These are phyloP conservation scores for Scenedesmus sp. DNA, from an alignment of 163 green algal species.

Conservation along the genomic window DNA sequence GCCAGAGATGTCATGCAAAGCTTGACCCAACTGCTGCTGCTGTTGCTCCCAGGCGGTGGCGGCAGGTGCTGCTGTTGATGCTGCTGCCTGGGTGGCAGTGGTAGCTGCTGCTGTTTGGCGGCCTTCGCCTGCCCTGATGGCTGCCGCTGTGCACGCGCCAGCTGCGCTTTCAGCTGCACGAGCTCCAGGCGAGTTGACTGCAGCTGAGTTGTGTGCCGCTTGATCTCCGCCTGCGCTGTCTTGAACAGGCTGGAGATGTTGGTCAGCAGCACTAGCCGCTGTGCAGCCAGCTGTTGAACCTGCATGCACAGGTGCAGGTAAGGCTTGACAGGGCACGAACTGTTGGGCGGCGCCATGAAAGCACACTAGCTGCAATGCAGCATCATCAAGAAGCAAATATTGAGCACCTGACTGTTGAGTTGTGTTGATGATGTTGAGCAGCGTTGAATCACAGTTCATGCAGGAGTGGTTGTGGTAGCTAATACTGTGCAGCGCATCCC, in stretches of 20 bases:
- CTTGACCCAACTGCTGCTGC: background rate
- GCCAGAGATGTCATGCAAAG: background rate
- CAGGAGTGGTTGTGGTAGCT: background rate
- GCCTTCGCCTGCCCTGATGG: background rate
- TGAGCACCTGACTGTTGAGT: no score
- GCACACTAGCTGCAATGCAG: background rate
- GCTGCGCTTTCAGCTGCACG: background rate
- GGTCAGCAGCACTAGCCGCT: conserved; percentile 51
- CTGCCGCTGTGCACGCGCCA: background rate
- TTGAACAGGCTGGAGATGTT: conserved; percentile 54
- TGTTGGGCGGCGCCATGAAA: background rate
- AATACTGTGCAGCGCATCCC: background rate
- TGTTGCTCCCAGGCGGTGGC: background rate
- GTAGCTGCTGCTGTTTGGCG: background rate
- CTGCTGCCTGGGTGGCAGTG: background rate
- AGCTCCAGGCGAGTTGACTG: conserved; percentile 28
- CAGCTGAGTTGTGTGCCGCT: conserved; percentile 31
- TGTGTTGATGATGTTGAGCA: no score
- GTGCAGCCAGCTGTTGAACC: conserved; percentile 25
- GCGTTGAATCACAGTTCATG: background rate
- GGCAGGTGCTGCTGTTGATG: background rate
- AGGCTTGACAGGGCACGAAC: background rate
- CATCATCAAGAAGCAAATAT: no score
- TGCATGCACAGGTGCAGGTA: background rate
- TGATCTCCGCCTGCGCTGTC: conserved; percentile 53